A percentile compares a stretch with the other conserved stretches of the same genome.
These are phyloP conservation scores for Cylindrotheca closterium DNA, from an alignment of 108 stramenopile species.

Conservation along the genomic window DNA sequence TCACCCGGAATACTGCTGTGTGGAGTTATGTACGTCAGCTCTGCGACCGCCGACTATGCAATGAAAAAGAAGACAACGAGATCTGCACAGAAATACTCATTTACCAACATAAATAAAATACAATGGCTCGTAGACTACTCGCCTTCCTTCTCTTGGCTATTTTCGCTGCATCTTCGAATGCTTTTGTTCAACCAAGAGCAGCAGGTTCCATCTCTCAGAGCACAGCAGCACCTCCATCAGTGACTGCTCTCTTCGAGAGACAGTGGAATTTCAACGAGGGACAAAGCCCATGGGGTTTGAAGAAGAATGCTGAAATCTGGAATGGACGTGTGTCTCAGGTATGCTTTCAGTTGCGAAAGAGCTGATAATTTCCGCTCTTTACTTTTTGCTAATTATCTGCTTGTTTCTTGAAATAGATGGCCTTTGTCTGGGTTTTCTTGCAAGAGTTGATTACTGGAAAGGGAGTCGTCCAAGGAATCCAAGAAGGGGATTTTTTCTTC, in stretches of 20 bases:
- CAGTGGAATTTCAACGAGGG: conserved; percentile 92
- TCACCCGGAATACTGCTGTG: too few species aligned
- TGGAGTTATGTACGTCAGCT: too few species aligned
- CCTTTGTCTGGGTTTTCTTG: conserved; percentile 72
- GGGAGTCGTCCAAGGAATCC: conserved; percentile 71
- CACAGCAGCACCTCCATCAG: too few species aligned
- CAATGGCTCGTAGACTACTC: not conserved
- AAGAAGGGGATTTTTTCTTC: conserved; percentile 70
- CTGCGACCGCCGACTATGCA: too few species aligned
- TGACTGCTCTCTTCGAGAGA: conserved; percentile 58
- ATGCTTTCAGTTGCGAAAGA: conserved; percentile 7
- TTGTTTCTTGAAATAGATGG: conserved; percentile 47
- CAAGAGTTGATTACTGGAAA: conserved; percentile 81
- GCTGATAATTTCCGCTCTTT: not conserved
- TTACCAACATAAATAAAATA: too few species aligned
- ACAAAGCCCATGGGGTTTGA: conserved; percentile 79
- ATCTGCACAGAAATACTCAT: too few species aligned
- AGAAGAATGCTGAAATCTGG: conserved; percentile 91
- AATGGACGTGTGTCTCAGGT: conserved; percentile 89
- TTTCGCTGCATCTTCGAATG: not conserved
- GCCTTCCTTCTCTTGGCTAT: not conserved
- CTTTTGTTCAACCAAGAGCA: not conserved
- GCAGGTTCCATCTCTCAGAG: too few species aligned
- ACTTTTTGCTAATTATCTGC: not conserved
- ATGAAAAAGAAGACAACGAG: too few species aligned